Percentiles rank a stretch among this genome's conserved stretches.
Evolutionary conservation across 106 monocot genomes (phyloP).

Genomic region (Triglochin maritima): DNA sequence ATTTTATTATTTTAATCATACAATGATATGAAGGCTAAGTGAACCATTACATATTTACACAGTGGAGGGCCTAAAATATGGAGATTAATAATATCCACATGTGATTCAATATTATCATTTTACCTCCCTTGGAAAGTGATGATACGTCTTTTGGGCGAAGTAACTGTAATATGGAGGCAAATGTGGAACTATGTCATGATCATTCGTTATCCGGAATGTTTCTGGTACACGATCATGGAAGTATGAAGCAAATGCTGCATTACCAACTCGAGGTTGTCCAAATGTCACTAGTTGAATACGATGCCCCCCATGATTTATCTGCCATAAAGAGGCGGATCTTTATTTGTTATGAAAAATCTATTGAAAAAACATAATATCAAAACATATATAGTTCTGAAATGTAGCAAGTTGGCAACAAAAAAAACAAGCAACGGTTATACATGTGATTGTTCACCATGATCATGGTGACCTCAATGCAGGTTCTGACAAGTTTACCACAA

Average conservation of each 20-base stretch:
- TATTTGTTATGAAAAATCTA: background rate
- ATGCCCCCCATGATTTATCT: constrained; percentile 56
- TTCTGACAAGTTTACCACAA: too few relatives aligned
- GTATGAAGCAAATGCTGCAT: constrained; percentile 70
- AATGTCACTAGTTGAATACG: constrained; percentile 75
- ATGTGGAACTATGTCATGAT: constrained; percentile 88
- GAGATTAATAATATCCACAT: too few relatives aligned
- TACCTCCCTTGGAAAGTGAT: constrained; percentile 95
- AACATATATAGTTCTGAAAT: too few relatives aligned
- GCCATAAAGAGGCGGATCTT: background rate
- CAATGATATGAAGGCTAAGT: too few relatives aligned
- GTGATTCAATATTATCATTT: background rate
- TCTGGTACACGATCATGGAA: constrained; percentile 55
- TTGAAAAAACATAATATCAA: too few relatives aligned
- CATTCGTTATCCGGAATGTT: constrained; percentile 55
- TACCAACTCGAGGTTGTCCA: constrained; percentile 96
- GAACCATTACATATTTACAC: too few relatives aligned
- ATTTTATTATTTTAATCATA: too few relatives aligned
- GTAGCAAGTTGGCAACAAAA: too few relatives aligned
- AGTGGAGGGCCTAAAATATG: too few relatives aligned
- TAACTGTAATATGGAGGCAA: constrained; percentile 76
- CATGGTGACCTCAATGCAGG: too few relatives aligned
- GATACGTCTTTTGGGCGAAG: constrained; percentile 88
- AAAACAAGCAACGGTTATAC: too few relatives aligned
- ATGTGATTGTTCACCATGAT: too few relatives aligned